Percentiles rank a stretch among this genome's conserved stretches.
Conservation (phyloP, 768 basidiomycete species). For the Boletus pseudo-olivaceus region DNA sequence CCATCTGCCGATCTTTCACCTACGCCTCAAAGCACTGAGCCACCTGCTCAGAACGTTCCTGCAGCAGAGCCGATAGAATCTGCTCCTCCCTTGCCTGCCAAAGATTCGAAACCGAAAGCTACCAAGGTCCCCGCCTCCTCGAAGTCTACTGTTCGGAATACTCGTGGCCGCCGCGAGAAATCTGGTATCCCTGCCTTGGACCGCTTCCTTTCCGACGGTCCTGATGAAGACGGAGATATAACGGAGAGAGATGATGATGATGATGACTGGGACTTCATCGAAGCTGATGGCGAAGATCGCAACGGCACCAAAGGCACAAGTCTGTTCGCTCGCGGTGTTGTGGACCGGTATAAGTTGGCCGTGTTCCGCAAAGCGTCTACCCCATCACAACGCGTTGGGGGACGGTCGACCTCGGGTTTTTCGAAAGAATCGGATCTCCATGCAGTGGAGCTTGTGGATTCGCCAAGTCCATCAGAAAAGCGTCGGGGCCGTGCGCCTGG, state of each 20-base stretch:
- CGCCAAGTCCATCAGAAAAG: slow-evolving; percentile 46
- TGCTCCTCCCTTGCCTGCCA: slow-evolving; percentile 31
- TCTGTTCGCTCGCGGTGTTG: slow-evolving; percentile 87
- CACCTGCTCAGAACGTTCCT: neutral
- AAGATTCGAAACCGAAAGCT: slow-evolving; percentile 30
- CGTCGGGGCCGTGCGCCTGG: slow-evolving; percentile 67
- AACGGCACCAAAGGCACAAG: slow-evolving; percentile 79
- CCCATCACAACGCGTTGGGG: slow-evolving; percentile 44
- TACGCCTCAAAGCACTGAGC: slow-evolving; percentile 14
- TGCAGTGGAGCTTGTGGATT: slow-evolving; percentile 37
- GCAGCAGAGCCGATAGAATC: slow-evolving; percentile 15
- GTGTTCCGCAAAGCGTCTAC: slow-evolving; percentile 84
- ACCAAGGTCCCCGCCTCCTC: slow-evolving; percentile 12
- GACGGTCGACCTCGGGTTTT: slow-evolving; percentile 54
- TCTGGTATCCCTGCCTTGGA: slow-evolving; percentile 82
- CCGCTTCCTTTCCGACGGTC: slow-evolving; percentile 57
- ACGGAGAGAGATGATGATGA: slow-evolving; percentile 60
- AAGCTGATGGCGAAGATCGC: slow-evolving; percentile 77
- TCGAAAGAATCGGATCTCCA: slow-evolving; percentile 52
- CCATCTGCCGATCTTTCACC: slow-evolving; percentile 14
- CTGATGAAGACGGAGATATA: slow-evolving; percentile 40
- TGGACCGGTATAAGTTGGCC: slow-evolving; percentile 80
- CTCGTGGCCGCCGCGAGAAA: slow-evolving; percentile 64
- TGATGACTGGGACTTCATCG: slow-evolving; percentile 91
- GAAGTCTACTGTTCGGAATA: slow-evolving; percentile 23